Percentiles rank a stretch among this genome's conserved stretches.
These are phyloP conservation scores for Mycena albidolilacea DNA, from an alignment of 768 basidiomycete genomes.

Conservation along the genomic window DNA sequence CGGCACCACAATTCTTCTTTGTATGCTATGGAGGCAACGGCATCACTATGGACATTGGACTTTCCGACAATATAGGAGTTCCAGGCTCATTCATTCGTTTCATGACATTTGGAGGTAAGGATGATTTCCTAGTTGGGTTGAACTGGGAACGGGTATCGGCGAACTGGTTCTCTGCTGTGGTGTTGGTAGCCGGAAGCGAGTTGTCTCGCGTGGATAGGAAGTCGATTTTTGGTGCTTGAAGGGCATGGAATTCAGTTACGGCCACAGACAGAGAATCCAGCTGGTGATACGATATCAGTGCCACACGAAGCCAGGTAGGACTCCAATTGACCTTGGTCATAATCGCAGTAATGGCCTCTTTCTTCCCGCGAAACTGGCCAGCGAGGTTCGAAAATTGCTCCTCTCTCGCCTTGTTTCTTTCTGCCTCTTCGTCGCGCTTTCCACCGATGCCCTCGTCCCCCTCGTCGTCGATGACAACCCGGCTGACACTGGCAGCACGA, in stretches of 20 bases:
- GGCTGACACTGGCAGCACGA: constrained; percentile 39
- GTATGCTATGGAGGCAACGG: constrained; percentile 13
- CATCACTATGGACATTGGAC: constrained; percentile 18
- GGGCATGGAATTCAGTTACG: constrained; percentile 64
- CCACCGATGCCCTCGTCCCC: constrained; percentile 68
- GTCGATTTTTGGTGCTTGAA: constrained; percentile 62
- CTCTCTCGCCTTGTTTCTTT: constrained; percentile 69
- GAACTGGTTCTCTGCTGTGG: constrained; percentile 8
- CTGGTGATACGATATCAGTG: constrained; percentile 50
- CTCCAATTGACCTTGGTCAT: constrained; percentile 74
- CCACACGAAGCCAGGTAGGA: constrained; percentile 12
- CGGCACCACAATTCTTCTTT: not conserved
- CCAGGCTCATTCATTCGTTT: not conserved
- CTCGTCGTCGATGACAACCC: constrained; percentile 50
- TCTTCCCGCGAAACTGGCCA: constrained; percentile 78
- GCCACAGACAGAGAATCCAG: constrained; percentile 71
- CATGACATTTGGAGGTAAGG: not conserved
- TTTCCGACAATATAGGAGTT: constrained; percentile 12
- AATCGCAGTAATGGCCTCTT: constrained; percentile 76
- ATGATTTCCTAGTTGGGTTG: not conserved
- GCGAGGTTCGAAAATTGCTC: constrained; percentile 79
- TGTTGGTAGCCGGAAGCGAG: constrained; percentile 37
- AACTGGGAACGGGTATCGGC: not conserved
- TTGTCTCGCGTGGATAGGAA: constrained; percentile 52
- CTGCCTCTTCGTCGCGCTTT: constrained; percentile 67